Percentiles rank a stretch among this genome's conserved stretches.
Evolutionary conservation across 2,329 filamentous ascomycete genomes (phyloP).

Genomic region (Remersonia thermophila): DNA sequence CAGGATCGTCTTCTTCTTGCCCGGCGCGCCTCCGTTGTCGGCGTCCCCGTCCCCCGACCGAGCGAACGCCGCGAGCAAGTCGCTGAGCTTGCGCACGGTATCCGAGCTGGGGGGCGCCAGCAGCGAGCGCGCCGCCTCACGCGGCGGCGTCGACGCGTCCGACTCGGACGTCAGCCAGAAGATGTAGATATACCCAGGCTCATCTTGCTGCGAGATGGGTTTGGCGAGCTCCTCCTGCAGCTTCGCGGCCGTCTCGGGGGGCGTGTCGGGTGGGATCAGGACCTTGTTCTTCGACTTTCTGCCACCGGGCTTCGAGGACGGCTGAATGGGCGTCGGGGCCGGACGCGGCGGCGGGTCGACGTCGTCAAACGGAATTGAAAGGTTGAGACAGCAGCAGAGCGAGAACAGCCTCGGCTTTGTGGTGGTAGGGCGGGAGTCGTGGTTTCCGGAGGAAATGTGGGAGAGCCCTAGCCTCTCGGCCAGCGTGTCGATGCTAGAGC

Average conservation of each 20-base stretch:
- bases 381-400: constrained; percentile 42
- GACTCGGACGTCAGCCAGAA: constrained; percentile 81
- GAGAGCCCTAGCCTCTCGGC: constrained; percentile 66
- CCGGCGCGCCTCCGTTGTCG: constrained; percentile 10
- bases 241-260: constrained; percentile 54
- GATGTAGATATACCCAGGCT: constrained; percentile 93
- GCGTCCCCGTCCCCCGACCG: background rate
- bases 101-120: constrained; percentile 36
- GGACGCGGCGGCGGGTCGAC: constrained; percentile 30
- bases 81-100: constrained; percentile 34
- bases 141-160: constrained; percentile 39
- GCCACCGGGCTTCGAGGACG: background rate
- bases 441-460: constrained; percentile 28
- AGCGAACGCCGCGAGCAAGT: constrained; percentile 42
- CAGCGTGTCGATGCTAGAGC: constrained; percentile 77
- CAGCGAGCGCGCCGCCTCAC: constrained; percentile 47
- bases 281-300: constrained; percentile 39
- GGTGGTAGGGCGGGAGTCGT: constrained; percentile 16
- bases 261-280: constrained; percentile 56
- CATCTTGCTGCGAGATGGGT: constrained; percentile 61
- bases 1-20: constrained; percentile 46
- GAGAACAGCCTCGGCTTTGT: constrained; percentile 23
- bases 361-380: constrained; percentile 37
- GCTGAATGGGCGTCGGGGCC: constrained; percentile 34
- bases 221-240: constrained; percentile 67